These are phyloP conservation scores for Eimeria acervulina DNA, from an alignment of 169 alveolate species.

Conservation along the genomic window DNA sequence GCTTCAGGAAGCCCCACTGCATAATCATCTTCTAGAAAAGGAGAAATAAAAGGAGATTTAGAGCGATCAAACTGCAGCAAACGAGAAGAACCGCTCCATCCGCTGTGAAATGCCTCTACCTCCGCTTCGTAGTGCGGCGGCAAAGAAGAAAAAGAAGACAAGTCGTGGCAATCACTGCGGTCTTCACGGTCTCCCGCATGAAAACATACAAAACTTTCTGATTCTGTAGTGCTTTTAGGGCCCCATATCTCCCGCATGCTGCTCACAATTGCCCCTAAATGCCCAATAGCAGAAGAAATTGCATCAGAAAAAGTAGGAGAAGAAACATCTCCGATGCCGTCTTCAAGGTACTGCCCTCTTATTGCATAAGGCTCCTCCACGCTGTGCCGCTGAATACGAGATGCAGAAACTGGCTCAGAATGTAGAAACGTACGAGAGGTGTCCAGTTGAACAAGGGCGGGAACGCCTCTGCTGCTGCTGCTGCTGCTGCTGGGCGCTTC, in stretches of 20 bases:
- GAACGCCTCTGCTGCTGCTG: conserved; percentile 11
- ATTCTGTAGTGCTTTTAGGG: neutral
- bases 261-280: neutral
- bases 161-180: conserved; percentile 2
- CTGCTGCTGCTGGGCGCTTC: neutral
- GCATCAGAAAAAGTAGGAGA: conserved; percentile 26
- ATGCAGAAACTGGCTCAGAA: neutral
- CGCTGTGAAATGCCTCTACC: conserved; percentile 4
- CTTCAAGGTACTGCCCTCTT: conserved; percentile 2
- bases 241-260: conserved; percentile 38
- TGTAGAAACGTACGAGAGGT: neutral
- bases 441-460: neutral
- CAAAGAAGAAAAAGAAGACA: neutral
- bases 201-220: conserved; percentile 8
- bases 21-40: conserved; percentile 15
- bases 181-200: neutral
- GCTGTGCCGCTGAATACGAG: neutral
- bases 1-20: conserved; percentile 35
- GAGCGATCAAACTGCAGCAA: conserved; percentile 36
- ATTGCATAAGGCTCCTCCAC: neutral
- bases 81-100: conserved; percentile 43
- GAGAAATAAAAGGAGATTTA: conserved; percentile 52
- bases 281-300: conserved; percentile 1
- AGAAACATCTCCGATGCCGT: neutral
- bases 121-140: neutral